These are phyloP conservation scores for Gracilariopsis chorda DNA, from an alignment of 23 red algal genomes.

Conservation along the genomic window DNA sequence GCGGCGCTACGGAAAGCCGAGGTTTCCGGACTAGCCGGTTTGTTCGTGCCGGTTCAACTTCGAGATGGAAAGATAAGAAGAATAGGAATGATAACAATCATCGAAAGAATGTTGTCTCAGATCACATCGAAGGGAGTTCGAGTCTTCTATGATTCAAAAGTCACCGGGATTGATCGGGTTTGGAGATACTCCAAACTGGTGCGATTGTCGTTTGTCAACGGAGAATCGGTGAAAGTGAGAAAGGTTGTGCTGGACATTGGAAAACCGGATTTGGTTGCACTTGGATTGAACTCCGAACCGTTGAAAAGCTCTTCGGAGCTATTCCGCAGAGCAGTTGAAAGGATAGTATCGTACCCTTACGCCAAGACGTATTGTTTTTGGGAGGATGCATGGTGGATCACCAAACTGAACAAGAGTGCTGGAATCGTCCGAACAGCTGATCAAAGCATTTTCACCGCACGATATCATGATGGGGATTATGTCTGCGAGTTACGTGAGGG, in stretches of 20 bases:
- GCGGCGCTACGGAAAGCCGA: not conserved
- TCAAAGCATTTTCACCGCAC: not conserved
- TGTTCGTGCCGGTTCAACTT: slow-evolving; percentile 15
- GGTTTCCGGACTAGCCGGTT: not conserved
- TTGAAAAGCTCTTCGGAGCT: slow-evolving; percentile 9
- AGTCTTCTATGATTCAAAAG: not conserved
- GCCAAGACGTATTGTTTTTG: slow-evolving; percentile 68
- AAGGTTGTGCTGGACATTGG: slow-evolving; percentile 55
- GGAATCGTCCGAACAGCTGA: not conserved
- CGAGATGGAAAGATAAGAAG: not conserved
- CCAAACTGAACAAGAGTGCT: slow-evolving; percentile 10
- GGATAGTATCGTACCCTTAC: not conserved
- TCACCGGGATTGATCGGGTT: slow-evolving; percentile 16
- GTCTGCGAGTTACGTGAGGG: not conserved
- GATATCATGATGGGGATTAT: slow-evolving; percentile 67
- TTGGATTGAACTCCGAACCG: slow-evolving; percentile 48
- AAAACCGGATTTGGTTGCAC: slow-evolving; percentile 39
- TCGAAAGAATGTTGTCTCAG: slow-evolving; percentile 7
- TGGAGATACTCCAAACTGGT: not conserved
- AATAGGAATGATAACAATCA: slow-evolving; percentile 36
- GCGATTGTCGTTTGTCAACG: not conserved
- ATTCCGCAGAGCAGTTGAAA: not conserved
- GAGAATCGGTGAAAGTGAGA: not conserved
- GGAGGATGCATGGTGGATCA: slow-evolving; percentile 64
- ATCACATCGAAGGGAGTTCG: not conserved